Evolutionary conservation across 306 rosid genomes (phyloP), one percentile per base, ranked within the genome.

Genomic region (Senna tora): DNA sequence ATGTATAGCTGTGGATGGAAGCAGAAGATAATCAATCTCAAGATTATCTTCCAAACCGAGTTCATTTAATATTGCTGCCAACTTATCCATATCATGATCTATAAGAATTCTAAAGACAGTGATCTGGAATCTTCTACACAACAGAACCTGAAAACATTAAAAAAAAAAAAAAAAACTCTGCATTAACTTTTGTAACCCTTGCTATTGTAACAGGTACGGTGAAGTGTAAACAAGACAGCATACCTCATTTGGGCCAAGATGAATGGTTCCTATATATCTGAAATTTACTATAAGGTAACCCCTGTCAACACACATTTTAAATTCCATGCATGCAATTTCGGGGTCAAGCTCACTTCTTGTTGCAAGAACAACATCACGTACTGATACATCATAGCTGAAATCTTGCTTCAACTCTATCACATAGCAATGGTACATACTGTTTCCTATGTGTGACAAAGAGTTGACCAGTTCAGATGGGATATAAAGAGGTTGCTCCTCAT

Each of bases 11-110:
- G 61, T 65, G 65, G 86, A 77, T 2, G 98, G 98, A 49, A 93
- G 91, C 80, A 93, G 72, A 75, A 91, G 97, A 82, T 81, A 90
- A 75, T 93, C 96, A 41, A 85, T 68, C 81, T 65, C 83, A 43
- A 63, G 51, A 78, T 71, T 75, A 74, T 77, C 94, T 77, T 77
- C 74, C 38, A 41, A 65, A 66, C 7, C 58, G 38, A 25, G 53
- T 52, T 73, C 80, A 21, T 68, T 77, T 7, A 80, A 41, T 65
- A 33, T 70, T 25, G 68, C 62, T 41, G 19, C 65, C 86, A 80
- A 43, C 47, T 78, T 83, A 21, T 64, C 20, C 64, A 46, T 69
- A 25, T 80, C 71, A 54, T 51, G 80, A 55, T 86, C 80, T 49
- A 77, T 16, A 51, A 91, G 87, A 77, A 86, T 28, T 58, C 71